Evolutionary conservation across 495 filamentous ascomycete genomes (phyloP).

Genomic region (Hypoxylon crocopeplum): DNA sequence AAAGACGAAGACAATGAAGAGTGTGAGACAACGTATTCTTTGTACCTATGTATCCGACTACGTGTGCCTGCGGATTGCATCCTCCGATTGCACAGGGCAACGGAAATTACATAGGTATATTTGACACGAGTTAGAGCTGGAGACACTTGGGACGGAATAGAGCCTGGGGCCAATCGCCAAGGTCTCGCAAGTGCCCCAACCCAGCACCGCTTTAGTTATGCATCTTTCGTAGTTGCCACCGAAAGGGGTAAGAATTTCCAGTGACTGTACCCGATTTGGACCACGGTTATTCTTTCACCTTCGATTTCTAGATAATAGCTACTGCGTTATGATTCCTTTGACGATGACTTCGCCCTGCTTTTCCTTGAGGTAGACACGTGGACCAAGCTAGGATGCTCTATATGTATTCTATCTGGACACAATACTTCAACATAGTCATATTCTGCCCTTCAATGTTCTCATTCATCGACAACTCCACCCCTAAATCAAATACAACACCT

Average conservation of each 20-base stretch:
- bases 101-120: slow-evolving; percentile 37
- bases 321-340: slow-evolving; percentile 2
- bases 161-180: too few relatives aligned
- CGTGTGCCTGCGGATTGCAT: slow-evolving; percentile 19
- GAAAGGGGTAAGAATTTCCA: slow-evolving; percentile 26
- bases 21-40: too few relatives aligned
- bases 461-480: background rate
- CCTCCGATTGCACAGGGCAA: slow-evolving; percentile 41
- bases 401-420: too few relatives aligned
- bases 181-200: background rate
- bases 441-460: too few relatives aligned
- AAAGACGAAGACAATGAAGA: too few relatives aligned
- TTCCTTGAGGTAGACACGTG: background rate
- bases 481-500: too few relatives aligned
- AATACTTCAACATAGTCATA: background rate
- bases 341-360: slow-evolving; percentile 8
- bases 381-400: background rate
- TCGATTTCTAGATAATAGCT: background rate
- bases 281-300: background rate
- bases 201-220: too few relatives aligned
- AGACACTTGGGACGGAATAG: background rate
- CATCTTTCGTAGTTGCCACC: too few relatives aligned
- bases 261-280: background rate
- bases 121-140: background rate
- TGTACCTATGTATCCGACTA: too few relatives aligned